These are phyloP conservation scores for Cystobasidiaceae sp. DNA, from an alignment of 1,284 basidiomycete genomes.

Conservation along the genomic window DNA sequence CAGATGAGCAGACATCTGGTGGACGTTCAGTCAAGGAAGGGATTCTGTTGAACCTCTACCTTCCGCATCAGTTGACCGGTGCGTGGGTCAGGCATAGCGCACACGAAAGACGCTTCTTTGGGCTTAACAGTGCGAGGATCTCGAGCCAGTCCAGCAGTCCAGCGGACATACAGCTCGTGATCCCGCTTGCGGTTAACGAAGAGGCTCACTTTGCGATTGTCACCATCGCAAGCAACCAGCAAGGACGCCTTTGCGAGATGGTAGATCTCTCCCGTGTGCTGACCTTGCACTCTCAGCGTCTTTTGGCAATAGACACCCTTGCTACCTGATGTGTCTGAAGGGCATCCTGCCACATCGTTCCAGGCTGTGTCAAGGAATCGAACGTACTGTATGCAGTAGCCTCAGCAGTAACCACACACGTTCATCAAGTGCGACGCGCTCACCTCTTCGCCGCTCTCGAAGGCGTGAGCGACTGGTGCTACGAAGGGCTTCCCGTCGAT, in stretches of 20 bases:
- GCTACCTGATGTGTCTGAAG: not conserved
- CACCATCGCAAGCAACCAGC: not conserved
- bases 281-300: constrained; percentile 17
- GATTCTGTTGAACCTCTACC: not conserved
- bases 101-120: not conserved
- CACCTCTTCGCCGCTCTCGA: constrained; percentile 11
- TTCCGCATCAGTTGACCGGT: constrained; percentile 5
- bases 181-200: constrained; percentile 13
- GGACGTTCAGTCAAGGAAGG: not conserved
- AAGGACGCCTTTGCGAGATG: constrained; percentile 3
- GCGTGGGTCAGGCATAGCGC: not conserved
- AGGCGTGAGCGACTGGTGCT: constrained; percentile 1
- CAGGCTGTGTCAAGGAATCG: constrained; percentile 23
- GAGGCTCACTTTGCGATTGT: not conserved
- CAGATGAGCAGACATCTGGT: not conserved
- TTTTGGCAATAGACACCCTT: not conserved
- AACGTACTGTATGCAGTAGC: not conserved
- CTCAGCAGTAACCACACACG: not conserved
- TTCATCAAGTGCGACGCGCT: not conserved
- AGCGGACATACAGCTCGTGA: constrained; percentile 15
- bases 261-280: constrained; percentile 3
- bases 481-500: constrained; percentile 19
- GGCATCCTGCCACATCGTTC: not conserved
- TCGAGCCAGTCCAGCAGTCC: not conserved
- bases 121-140: constrained; percentile 1